These are phyloP conservation scores for Colletotrichum destructivum DNA, from an alignment of 2,329 filamentous ascomycete species.

Conservation along the genomic window DNA sequence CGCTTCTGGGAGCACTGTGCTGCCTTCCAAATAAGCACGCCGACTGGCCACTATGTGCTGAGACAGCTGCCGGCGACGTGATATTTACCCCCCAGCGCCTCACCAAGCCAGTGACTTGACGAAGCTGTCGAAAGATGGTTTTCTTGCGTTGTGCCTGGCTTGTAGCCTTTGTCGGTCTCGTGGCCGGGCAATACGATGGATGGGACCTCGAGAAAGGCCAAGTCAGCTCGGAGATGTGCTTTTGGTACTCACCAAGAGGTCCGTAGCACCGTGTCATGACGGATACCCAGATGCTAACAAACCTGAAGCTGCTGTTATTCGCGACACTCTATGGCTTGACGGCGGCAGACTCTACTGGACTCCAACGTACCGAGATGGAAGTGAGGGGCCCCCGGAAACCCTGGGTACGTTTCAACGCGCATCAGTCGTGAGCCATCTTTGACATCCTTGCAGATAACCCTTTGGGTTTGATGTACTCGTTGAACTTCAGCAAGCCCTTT, in stretches of 20 bases:
- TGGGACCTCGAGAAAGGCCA: constrained; percentile 63
- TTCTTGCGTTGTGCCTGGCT: constrained; percentile 44
- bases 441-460: constrained; percentile 62
- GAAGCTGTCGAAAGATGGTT: constrained; percentile 4
- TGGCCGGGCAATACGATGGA: constrained; percentile 59
- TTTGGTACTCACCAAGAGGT: constrained; percentile 67
- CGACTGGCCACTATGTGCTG: constrained; percentile 17
- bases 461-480: constrained; percentile 67
- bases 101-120: background rate
- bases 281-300: background rate
- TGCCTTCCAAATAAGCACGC: constrained; percentile 19
- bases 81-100: background rate
- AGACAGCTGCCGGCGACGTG: constrained; percentile 6
- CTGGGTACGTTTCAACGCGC: constrained; percentile 58
- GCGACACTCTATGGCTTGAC: constrained; percentile 76
- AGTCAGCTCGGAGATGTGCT: constrained; percentile 72
- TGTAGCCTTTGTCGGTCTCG: constrained; percentile 49
- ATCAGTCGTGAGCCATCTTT: constrained; percentile 29
- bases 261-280: constrained; percentile 25
- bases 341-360: constrained; percentile 72
- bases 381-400: constrained; percentile 56
- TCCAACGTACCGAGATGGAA: constrained; percentile 55
- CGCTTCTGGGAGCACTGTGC: background rate
- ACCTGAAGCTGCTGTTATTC: constrained; percentile 67
- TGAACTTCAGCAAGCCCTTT: constrained; percentile 73